A percentile compares a stretch with the other conserved stretches of the same genome.
Evolutionary conservation across 495 filamentous ascomycete genomes (phyloP).

Genomic region (Penicillium coffeae): DNA sequence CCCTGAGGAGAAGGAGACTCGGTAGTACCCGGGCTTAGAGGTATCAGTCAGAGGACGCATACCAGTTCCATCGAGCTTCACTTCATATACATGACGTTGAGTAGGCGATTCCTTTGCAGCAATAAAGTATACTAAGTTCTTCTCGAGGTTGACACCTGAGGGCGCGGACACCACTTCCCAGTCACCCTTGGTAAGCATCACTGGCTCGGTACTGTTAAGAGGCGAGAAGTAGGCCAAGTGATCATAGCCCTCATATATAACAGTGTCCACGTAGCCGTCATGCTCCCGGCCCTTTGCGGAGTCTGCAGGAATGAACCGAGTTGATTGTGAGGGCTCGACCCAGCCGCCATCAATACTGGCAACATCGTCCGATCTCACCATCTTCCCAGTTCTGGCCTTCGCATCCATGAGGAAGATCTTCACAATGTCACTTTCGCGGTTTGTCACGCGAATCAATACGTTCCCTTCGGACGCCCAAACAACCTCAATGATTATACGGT

Average conservation of each 20-base stretch:
- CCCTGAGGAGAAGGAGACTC: slow-evolving; percentile 77
- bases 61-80: slow-evolving; percentile 73
- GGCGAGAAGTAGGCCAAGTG: slow-evolving; percentile 96
- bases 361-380: slow-evolving; percentile 74
- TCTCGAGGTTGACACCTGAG: slow-evolving; percentile 78
- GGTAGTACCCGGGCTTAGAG: slow-evolving; percentile 75
- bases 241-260: slow-evolving; percentile 82
- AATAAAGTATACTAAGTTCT: slow-evolving; percentile 86
- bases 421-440: slow-evolving; percentile 87
- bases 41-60: slow-evolving; percentile 71
- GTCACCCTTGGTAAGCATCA: slow-evolving; percentile 79
- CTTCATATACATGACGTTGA: slow-evolving; percentile 85
- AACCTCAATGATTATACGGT: slow-evolving; percentile 89
- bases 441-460: slow-evolving; percentile 84
- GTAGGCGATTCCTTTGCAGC: slow-evolving; percentile 83
- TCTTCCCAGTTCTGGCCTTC: slow-evolving; percentile 65
- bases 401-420: slow-evolving; percentile 85
- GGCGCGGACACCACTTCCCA: slow-evolving; percentile 94
- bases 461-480: slow-evolving; percentile 79
- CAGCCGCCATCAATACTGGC: slow-evolving; percentile 85
- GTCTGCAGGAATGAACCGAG: slow-evolving; percentile 82
- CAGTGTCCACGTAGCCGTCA: slow-evolving; percentile 89
- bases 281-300: slow-evolving; percentile 68
- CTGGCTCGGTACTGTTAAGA: slow-evolving; percentile 71
- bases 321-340: slow-evolving; percentile 91